Percentiles rank a stretch among this genome's conserved stretches.
Conservation (phyloP, 2,329 filamentous ascomycete species). For the Scedosporium apiospermum region DNA sequence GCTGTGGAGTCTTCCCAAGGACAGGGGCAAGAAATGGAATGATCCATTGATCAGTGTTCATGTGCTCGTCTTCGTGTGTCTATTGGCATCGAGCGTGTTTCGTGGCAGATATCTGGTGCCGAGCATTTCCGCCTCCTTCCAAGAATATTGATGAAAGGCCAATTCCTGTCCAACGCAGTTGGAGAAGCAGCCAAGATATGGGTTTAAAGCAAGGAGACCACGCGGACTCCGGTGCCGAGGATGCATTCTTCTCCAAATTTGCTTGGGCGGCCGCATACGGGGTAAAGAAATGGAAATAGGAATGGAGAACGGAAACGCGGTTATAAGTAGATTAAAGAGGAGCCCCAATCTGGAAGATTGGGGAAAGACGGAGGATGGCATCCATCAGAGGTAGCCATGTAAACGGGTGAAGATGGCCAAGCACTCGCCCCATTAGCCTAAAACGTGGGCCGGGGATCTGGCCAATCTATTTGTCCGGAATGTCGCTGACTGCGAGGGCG, state of each 20-base stretch:
- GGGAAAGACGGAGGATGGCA: background rate
- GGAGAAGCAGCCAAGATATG: background rate
- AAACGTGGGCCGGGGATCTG: background rate
- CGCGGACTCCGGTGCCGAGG: background rate
- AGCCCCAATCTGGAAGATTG: constrained; percentile 4
- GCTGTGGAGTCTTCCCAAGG: background rate
- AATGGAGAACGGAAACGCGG: background rate
- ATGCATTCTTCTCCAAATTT: background rate
- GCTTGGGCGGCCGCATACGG: background rate
- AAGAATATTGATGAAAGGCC: no score
- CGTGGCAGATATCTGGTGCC: no score
- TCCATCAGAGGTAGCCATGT: background rate
- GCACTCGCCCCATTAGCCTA: constrained; percentile 3
- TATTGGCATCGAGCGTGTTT: background rate
- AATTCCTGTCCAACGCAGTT: background rate
- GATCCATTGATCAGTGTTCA: background rate
- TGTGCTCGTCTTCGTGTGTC: background rate
- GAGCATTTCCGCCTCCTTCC: no score
- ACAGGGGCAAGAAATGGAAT: background rate
- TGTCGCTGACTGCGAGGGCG: background rate
- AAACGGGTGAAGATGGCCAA: background rate
- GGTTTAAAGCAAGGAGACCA: background rate
- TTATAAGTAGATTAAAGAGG: background rate
- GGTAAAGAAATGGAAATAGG: background rate
- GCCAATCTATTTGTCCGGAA: constrained; percentile 2